Conservation (phyloP, 1,139 yeast genomes). For the Debaryomyces psychrophilus region DNA sequence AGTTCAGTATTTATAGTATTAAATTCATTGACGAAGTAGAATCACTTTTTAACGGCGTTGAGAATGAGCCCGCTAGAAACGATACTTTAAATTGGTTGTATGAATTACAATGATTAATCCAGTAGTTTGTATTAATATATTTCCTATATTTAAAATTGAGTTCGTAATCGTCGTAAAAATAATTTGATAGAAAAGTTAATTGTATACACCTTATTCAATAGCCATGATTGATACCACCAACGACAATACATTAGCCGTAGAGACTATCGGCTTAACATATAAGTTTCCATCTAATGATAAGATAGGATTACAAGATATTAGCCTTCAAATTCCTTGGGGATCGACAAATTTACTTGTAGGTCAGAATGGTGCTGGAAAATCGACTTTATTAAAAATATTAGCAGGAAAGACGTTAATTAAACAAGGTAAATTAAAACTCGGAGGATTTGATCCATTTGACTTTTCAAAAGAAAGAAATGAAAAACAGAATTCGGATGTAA, state of each 20-base stretch:
- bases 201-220: too few relatives aligned
- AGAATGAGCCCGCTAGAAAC: slow-evolving; percentile 30
- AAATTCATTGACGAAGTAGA: slow-evolving; percentile 28
- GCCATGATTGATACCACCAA: slow-evolving; percentile 2
- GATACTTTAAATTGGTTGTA: slow-evolving; percentile 38
- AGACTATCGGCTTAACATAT: slow-evolving; percentile 67
- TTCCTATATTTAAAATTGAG: background rate
- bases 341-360: slow-evolving; percentile 82
- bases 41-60: slow-evolving; percentile 24
- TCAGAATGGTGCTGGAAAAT: slow-evolving; percentile 97
- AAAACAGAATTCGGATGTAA: slow-evolving; percentile 48
- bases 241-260: slow-evolving; percentile 52
- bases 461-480: slow-evolving; percentile 51
- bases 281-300: slow-evolving; percentile 63
- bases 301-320: slow-evolving; percentile 70
- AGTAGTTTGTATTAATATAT: background rate
- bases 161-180: background rate
- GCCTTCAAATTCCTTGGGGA: slow-evolving; percentile 64
- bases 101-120: slow-evolving; percentile 18
- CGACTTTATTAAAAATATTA: slow-evolving; percentile 77
- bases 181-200: too few relatives aligned
- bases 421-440: slow-evolving; percentile 66
- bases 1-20: slow-evolving; percentile 20
- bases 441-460: slow-evolving; percentile 86
- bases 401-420: slow-evolving; percentile 92